Conservation (phyloP, 345 rosid genomes). For the Citrus reticulata region DNA sequence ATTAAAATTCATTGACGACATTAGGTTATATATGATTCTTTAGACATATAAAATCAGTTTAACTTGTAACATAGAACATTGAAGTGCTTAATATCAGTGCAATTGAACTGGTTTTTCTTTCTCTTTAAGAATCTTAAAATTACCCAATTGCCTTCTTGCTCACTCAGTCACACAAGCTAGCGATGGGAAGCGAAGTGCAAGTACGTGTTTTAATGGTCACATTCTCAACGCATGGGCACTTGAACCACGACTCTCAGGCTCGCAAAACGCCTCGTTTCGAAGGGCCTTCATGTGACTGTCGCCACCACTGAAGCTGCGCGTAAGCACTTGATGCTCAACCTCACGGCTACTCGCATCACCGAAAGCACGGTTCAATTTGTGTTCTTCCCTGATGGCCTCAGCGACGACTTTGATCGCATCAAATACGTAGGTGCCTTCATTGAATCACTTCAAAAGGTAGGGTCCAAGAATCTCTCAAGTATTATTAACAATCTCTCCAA, state of each 20-base stretch:
- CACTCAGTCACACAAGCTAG: background rate
- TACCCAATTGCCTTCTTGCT: background rate
- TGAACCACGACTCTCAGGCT: slow-evolving; percentile 45
- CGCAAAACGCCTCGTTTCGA: slow-evolving; percentile 35
- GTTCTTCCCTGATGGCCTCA: slow-evolving; percentile 48
- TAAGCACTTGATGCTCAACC: slow-evolving; percentile 23
- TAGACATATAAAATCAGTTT: no score
- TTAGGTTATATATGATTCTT: background rate
- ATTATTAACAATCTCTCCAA: slow-evolving; percentile 22
- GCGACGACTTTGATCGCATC: slow-evolving; percentile 35
- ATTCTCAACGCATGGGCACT: slow-evolving; percentile 39
- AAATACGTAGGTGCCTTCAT: slow-evolving; percentile 3
- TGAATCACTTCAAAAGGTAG: slow-evolving; percentile 23
- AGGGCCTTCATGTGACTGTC: slow-evolving; percentile 41
- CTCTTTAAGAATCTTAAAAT: background rate
- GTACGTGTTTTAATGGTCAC: slow-evolving; percentile 47
- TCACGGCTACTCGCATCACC: background rate
- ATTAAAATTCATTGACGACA: background rate
- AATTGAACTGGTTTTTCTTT: background rate
- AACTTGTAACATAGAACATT: no score
- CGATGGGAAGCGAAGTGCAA: slow-evolving; percentile 13
- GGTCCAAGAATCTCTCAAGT: slow-evolving; percentile 32
- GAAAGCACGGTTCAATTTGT: slow-evolving; percentile 21
- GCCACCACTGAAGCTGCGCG: slow-evolving; percentile 42
- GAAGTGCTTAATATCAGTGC: no score